These are phyloP conservation scores for Mytilinidion resinicola DNA, from an alignment of 495 filamentous ascomycete genomes.

Conservation along the genomic window DNA sequence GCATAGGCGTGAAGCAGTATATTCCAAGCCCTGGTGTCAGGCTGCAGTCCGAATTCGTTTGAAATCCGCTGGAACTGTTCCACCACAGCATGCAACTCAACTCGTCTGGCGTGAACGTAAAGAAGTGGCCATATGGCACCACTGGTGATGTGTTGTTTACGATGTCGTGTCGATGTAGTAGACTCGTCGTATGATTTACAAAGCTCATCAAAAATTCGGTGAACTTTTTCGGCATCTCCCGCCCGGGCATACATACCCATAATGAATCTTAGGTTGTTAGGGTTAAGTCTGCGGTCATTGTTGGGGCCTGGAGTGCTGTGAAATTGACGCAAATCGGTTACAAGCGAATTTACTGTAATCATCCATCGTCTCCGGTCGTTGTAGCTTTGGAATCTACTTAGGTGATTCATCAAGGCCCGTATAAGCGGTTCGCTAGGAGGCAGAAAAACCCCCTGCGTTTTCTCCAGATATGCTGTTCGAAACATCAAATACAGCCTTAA, in stretches of 20 bases:
- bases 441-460: neutral
- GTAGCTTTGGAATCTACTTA: neutral
- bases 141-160: slow-evolving; percentile 34
- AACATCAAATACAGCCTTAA: slow-evolving; percentile 13
- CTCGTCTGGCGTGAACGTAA: slow-evolving; percentile 57
- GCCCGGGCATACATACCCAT: slow-evolving; percentile 46
- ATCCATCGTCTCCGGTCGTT: neutral
- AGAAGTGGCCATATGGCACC: slow-evolving; percentile 43
- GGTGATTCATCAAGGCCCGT: slow-evolving; percentile 2
- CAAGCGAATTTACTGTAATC: slow-evolving; percentile 1
- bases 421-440: slow-evolving; percentile 10
- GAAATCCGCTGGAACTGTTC: slow-evolving; percentile 54
- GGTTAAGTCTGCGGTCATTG: neutral
- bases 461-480: slow-evolving; percentile 5
- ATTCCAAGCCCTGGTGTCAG: slow-evolving; percentile 61
- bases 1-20: slow-evolving; percentile 66
- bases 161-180: slow-evolving; percentile 18
- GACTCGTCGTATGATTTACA: neutral
- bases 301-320: slow-evolving; percentile 1
- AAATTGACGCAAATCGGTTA: slow-evolving; percentile 19
- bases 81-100: slow-evolving; percentile 51
- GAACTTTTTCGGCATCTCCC: slow-evolving; percentile 48
- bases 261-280: slow-evolving; percentile 8
- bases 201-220: slow-evolving; percentile 53
- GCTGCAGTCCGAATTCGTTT: slow-evolving; percentile 47